phyloP scores from a whole-genome alignment of 75 land plant genomes.

The Chamaecyparis obtusa region DNA sequence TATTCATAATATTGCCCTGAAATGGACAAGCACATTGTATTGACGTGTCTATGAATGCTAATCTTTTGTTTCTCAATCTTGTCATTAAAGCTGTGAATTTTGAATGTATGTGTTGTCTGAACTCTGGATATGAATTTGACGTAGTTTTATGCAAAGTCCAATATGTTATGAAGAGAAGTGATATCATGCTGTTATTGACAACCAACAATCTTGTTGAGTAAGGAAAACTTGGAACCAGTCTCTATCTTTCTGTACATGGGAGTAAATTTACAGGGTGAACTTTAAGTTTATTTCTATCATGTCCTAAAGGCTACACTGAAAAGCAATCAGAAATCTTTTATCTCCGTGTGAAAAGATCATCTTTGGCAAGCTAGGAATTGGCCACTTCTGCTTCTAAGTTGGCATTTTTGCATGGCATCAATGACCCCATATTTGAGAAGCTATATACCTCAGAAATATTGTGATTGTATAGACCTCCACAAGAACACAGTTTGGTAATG shows the following conservation, averaged over 20 bases:
- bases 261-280: neutral
- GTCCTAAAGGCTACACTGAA: neutral
- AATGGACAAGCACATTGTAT: neutral
- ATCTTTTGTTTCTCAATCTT: neutral
- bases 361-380: too few species aligned
- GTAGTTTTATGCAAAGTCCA: neutral
- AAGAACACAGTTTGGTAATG: too few species aligned
- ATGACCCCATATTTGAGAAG: too few species aligned
- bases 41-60: neutral
- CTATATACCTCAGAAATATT: too few species aligned
- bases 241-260: neutral
- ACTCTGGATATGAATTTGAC: neutral
- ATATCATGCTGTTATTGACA: neutral
- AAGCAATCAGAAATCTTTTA: neutral
- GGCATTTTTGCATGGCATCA: too few species aligned
- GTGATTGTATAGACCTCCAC: too few species aligned
- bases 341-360: too few species aligned
- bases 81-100: neutral
- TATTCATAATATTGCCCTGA: neutral
- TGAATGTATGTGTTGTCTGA: neutral
- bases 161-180: neutral
- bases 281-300: neutral
- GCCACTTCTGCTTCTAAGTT: too few species aligned
- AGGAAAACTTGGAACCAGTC: neutral
- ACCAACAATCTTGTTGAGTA: neutral